phyloP scores from a whole-genome alignment of 164 flowering plant genomes.

The Saururus chinensis region DNA sequence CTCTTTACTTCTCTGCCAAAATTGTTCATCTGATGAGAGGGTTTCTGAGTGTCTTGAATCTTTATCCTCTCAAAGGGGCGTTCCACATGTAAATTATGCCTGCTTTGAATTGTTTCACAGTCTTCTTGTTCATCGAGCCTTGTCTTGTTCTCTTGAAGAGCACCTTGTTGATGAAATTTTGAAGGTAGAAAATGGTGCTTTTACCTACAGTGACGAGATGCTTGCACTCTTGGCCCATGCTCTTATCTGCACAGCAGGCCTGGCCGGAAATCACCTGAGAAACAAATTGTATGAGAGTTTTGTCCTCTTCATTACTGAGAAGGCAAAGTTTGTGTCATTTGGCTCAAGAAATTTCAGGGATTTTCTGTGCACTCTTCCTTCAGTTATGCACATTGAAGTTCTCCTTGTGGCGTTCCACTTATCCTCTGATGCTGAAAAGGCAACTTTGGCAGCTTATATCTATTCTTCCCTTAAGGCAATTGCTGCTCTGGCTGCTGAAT shows the following conservation, averaged over 20 bases:
- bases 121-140: constrained; percentile 38
- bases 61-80: constrained; percentile 32
- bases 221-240: constrained; percentile 58
- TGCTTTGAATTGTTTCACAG: constrained; percentile 64
- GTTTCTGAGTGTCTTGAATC: constrained; percentile 22
- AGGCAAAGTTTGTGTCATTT: constrained; percentile 29
- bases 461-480: constrained; percentile 37
- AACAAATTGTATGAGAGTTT: constrained; percentile 40
- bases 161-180: constrained; percentile 57
- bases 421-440: constrained; percentile 59
- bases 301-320: constrained; percentile 50
- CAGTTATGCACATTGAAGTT: constrained; percentile 66
- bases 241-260: constrained; percentile 44
- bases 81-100: constrained; percentile 40
- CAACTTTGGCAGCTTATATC: constrained; percentile 32
- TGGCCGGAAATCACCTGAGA: constrained; percentile 49
- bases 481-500: constrained; percentile 29
- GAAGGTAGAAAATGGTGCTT: constrained; percentile 49
- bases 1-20: constrained; percentile 38
- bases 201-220: constrained; percentile 55
- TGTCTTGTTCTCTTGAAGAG: constrained; percentile 59
- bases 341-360: constrained; percentile 38
- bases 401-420: constrained; percentile 84
- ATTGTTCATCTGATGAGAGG: constrained; percentile 38
- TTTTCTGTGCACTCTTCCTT: constrained; percentile 56